Evolutionary conservation across 225 moss, liverwort and hornwort species (phyloP), one percentile per base, ranked within the genome.

Genomic region (Pseudoscleropodium purum): DNA sequence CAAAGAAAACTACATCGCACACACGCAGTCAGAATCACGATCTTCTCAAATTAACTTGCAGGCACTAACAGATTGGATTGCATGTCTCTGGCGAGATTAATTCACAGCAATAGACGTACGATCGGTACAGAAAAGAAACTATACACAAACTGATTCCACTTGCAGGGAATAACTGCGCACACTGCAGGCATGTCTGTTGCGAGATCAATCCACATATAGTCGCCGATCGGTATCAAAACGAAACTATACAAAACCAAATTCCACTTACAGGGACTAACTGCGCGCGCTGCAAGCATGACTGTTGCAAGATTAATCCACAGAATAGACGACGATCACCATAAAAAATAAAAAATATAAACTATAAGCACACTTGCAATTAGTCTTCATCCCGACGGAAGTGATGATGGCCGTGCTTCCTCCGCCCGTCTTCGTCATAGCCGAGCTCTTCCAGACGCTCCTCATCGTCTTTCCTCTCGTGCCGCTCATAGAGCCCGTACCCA

Each of bases 401-500:
- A 74, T 91, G 93, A 49, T 91, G 93, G 10, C 4, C 68, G 15
- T 84, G 91, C 64, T 87, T 91, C 75, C 85, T 85, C 7, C 87
- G 90, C 82, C 90, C 88, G 15, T 88, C 88, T 3, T 94, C 92
- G 70, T 39, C 84, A 49, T 65, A 63, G 21, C 90, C 92, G 24
- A 89, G 83, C 4, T 94, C 90, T n/a, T 89, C 85, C 41, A 89
- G 37, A 36, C 78, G 56, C 66, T 94, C 89, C 79, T 91, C 90
- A 30, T 43, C 88, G 5, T 90, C 30, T 45, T 34, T 56, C 89
- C 39, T 91, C 85, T 91, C 86, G 26, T 87, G 91, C 9, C 91
- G 91, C 84, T 94, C 92, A 31, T 94, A 89, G 26, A 90, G 83
- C 60, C 92, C 94, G 85, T 89, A 90, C 20, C 90, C 91, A 2